These are phyloP conservation scores for Salix brachista DNA, from an alignment of 345 rosid genomes.

Conservation along the genomic window DNA sequence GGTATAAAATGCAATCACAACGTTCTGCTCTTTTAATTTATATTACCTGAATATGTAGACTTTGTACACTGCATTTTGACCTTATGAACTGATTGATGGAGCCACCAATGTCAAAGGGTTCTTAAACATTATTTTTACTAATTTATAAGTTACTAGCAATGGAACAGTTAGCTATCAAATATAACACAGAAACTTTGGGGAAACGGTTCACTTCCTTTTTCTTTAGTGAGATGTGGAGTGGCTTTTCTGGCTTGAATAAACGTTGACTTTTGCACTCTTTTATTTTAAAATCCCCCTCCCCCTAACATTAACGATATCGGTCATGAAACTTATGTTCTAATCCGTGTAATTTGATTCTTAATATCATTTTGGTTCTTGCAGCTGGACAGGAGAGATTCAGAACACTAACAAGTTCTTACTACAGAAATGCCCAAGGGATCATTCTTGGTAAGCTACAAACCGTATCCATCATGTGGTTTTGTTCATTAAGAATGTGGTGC, in stretches of 20 bases:
- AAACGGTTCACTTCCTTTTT: neutral
- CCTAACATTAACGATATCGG: neutral
- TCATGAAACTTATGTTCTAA: neutral
- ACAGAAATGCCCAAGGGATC: conserved; percentile 91
- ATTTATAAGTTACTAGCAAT: neutral
- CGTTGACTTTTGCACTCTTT: neutral
- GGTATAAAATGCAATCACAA: conserved; percentile 37
- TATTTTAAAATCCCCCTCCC: neutral
- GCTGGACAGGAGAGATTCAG: conserved; percentile 99
- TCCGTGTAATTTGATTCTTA: neutral
- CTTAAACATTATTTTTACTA: neutral
- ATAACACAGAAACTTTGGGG: neutral
- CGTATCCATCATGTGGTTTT: conserved; percentile 8
- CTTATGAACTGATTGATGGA: neutral
- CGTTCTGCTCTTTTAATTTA: neutral
- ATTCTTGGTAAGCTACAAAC: conserved; percentile 59
- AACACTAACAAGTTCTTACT: conserved; percentile 87
- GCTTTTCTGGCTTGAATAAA: neutral
- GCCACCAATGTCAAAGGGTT: neutral
- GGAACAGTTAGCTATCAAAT: conserved; percentile 13
- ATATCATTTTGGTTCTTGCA: conserved; percentile 35
- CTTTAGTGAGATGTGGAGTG: neutral
- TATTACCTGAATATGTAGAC: neutral
- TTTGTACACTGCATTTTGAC: neutral
- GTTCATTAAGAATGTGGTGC: neutral